A percentile compares a stretch with the other conserved stretches of the same genome.
Evolutionary conservation across 129 eudicot species (phyloP).

Genomic region (Ambrosia artemisiifolia): DNA sequence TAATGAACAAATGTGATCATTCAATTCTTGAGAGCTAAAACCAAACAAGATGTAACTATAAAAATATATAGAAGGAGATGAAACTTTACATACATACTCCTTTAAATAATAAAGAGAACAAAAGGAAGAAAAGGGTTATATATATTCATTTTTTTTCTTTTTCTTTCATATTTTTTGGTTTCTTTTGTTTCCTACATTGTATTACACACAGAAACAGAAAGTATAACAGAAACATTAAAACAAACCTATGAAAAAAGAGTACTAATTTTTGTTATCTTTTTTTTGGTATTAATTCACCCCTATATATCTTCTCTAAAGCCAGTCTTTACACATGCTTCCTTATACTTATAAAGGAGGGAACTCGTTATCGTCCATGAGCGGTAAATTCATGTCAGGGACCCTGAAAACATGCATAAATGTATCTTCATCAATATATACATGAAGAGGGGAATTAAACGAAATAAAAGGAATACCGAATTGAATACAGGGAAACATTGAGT

Average conservation of each 20-base stretch:
- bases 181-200: slow-evolving; percentile 9
- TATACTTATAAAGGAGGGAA: slow-evolving; percentile 62
- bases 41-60: no score
- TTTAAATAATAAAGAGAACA: neutral
- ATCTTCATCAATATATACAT: neutral
- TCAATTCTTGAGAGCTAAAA: no score
- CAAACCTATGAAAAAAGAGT: slow-evolving; percentile 11
- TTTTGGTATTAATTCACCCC: neutral
- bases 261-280: neutral
- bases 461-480: neutral
- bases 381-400: slow-evolving; percentile 26
- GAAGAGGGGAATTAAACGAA: neutral
- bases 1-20: no score
- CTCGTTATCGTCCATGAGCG: slow-evolving; percentile 58
- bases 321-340: slow-evolving; percentile 10
- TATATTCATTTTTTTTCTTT: neutral
- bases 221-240: neutral
- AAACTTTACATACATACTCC: no score
- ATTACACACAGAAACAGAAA: slow-evolving; percentile 12
- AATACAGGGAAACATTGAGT: neutral
- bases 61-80: no score
- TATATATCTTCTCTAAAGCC: neutral
- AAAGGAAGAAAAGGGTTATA: neutral
- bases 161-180: slow-evolving; percentile 2
- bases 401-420: slow-evolving; percentile 34